These are phyloP conservation scores for Candida maesae DNA, from an alignment of 805 yeast species.

Conservation along the genomic window DNA sequence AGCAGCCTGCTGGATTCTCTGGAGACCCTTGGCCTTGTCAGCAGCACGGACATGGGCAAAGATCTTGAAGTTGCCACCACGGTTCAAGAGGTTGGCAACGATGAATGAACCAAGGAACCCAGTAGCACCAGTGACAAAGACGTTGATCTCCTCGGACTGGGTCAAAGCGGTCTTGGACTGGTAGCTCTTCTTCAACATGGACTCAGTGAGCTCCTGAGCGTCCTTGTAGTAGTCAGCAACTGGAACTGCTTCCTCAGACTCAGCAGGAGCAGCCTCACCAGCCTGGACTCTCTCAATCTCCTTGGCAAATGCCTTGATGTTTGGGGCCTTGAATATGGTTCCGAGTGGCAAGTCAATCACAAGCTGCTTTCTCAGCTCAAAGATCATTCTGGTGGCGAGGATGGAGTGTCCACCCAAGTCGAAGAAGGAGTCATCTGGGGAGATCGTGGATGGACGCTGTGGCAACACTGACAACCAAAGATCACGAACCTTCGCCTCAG, in stretches of 20 bases:
- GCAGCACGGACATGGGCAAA: conserved; percentile 91
- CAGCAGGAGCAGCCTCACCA: conserved; percentile 45
- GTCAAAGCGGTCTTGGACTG: conserved; percentile 38
- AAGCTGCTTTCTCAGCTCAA: conserved; percentile 76
- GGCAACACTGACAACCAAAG: conserved; percentile 87
- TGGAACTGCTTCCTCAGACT: conserved; percentile 30
- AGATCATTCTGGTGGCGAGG: conserved; percentile 94
- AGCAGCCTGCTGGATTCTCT: conserved; percentile 73
- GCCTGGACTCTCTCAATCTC: conserved; percentile 59
- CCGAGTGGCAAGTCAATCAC: conserved; percentile 85
- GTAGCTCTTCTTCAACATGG: conserved; percentile 41
- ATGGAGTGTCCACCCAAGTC: conserved; percentile 98
- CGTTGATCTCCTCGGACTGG: conserved; percentile 42
- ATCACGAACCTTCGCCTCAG: conserved; percentile 68
- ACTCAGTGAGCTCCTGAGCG: conserved; percentile 50
- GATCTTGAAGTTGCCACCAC: conserved; percentile 53
- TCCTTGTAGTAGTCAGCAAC: conserved; percentile 61
- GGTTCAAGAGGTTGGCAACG: conserved; percentile 66
- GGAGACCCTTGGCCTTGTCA: conserved; percentile 61
- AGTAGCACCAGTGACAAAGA: conserved; percentile 92
- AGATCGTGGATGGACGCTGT: conserved; percentile 71
- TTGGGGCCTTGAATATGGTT: conserved; percentile 84
- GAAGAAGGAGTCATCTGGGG: conserved; percentile 84
- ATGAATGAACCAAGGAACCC: conserved; percentile 95
- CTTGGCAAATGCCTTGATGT: conserved; percentile 71